Evolutionary conservation across 208 protist genomes (phyloP).

Genomic region (Trypanosoma cruzi): DNA sequence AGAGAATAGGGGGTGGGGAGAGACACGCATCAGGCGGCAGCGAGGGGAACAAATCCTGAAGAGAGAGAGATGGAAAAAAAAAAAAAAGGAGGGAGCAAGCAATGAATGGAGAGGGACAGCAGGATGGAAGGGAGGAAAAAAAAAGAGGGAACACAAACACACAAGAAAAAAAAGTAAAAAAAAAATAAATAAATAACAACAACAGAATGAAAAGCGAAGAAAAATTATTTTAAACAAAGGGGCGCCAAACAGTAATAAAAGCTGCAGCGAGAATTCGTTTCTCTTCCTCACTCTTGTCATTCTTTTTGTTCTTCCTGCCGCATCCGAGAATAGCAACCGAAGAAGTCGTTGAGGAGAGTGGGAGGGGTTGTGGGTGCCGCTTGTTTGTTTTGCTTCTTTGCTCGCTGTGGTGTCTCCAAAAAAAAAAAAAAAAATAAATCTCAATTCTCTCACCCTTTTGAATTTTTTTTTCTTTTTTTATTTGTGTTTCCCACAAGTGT

Average conservation of each 20-base stretch:
- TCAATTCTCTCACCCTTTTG: background rate
- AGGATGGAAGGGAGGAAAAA: background rate
- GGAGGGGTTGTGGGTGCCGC: background rate
- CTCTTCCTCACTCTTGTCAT: background rate
- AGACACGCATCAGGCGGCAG: background rate
- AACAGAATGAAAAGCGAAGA: background rate
- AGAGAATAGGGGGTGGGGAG: background rate
- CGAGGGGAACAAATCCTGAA: background rate
- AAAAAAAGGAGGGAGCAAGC: background rate
- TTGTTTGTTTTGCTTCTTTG: too few species aligned
- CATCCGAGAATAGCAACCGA: background rate
- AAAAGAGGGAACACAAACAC: background rate
- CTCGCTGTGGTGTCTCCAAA: background rate
- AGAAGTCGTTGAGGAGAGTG: background rate
- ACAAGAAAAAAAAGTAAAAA: background rate
- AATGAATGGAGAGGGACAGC: background rate
- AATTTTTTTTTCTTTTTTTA: background rate
- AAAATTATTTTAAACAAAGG: background rate
- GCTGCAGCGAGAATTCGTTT: background rate
- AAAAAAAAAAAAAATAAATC: background rate
- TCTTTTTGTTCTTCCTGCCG: background rate
- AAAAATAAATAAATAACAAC: slow-evolving; percentile 13
- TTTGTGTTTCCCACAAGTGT: background rate
- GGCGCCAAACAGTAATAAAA: background rate
- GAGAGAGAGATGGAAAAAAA: background rate